phyloP scores from a whole-genome alignment of 1,139 yeast species.

The Blastobotrys arbuscula region DNA sequence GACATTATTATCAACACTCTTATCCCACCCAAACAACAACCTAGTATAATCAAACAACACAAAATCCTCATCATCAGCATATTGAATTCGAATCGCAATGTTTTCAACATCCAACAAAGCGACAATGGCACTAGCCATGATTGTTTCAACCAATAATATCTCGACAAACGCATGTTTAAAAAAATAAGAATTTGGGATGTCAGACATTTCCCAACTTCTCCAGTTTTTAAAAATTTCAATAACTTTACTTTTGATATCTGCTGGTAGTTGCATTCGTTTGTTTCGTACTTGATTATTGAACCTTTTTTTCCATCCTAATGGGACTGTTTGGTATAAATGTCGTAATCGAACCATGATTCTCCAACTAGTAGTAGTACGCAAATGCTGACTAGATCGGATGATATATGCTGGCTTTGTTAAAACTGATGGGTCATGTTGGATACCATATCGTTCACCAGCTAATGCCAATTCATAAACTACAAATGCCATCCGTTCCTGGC shows the following conservation, averaged over 20 bases:
- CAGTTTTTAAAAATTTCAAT: conserved; percentile 62
- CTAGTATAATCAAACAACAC: conserved; percentile 32
- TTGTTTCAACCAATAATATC: conserved; percentile 28
- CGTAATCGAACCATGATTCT: conserved; percentile 71
- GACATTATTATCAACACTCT: conserved; percentile 2
- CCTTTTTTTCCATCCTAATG: conserved; percentile 44
- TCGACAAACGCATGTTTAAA: conserved; percentile 27
- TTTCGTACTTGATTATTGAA: conserved; percentile 26
- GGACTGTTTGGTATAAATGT: conserved; percentile 62
- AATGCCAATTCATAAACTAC: conserved; percentile 52
- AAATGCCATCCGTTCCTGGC: conserved; percentile 22
- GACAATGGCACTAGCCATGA: conserved; percentile 25
- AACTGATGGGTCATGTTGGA: conserved; percentile 82
- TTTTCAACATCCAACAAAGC: conserved; percentile 30
- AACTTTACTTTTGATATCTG: conserved; percentile 50
- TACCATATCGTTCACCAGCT: conserved; percentile 55
- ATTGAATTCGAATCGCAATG: conserved; percentile 27
- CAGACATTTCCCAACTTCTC: conserved; percentile 84
- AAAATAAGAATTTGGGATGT: conserved; percentile 47
- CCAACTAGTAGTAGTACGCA: conserved; percentile 83
- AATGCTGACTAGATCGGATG: conserved; percentile 66
- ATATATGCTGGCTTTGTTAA: conserved; percentile 84
- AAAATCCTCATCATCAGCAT: conserved; percentile 32
- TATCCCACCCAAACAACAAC: conserved; percentile 22
- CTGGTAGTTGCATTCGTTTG: conserved; percentile 39